Conservation (phyloP, 805 yeast genomes). For the Candida morakotiae region DNA sequence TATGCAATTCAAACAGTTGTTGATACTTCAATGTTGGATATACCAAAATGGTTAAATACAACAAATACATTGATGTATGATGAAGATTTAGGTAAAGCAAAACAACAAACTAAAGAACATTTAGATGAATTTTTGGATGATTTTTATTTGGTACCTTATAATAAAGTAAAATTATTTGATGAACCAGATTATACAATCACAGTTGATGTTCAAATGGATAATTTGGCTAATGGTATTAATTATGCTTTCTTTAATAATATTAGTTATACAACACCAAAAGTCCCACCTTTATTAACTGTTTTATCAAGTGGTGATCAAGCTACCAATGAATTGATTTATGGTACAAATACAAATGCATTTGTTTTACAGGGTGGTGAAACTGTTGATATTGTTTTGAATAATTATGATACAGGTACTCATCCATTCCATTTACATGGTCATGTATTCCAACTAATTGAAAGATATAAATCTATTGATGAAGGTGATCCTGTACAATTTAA, state of each 20-base stretch:
- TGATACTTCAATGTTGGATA: constrained; percentile 67
- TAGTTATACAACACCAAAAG: constrained; percentile 61
- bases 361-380: constrained; percentile 58
- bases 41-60: constrained; percentile 49
- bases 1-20: constrained; percentile 58
- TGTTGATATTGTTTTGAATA: constrained; percentile 74
- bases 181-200: constrained; percentile 63
- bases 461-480: constrained; percentile 50
- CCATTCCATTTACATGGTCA: constrained; percentile 82
- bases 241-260: constrained; percentile 73
- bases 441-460: constrained; percentile 56
- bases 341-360: constrained; percentile 62
- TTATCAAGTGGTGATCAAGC: constrained; percentile 58
- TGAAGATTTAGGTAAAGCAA: constrained; percentile 14
- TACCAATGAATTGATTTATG: constrained; percentile 58
- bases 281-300: constrained; percentile 65
- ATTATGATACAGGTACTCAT: constrained; percentile 74
- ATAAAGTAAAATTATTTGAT: constrained; percentile 36
- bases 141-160: constrained; percentile 62
- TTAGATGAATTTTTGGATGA: constrained; percentile 59
- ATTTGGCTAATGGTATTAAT: constrained; percentile 67
- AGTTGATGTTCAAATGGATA: constrained; percentile 61
- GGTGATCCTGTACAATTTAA: constrained; percentile 50
- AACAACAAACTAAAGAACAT: constrained; percentile 22
- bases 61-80: constrained; percentile 56